A percentile compares a stretch with the other conserved stretches of the same genome.
Conservation (phyloP, 805 yeast species). For the Hanseniaspora osmophila region DNA sequence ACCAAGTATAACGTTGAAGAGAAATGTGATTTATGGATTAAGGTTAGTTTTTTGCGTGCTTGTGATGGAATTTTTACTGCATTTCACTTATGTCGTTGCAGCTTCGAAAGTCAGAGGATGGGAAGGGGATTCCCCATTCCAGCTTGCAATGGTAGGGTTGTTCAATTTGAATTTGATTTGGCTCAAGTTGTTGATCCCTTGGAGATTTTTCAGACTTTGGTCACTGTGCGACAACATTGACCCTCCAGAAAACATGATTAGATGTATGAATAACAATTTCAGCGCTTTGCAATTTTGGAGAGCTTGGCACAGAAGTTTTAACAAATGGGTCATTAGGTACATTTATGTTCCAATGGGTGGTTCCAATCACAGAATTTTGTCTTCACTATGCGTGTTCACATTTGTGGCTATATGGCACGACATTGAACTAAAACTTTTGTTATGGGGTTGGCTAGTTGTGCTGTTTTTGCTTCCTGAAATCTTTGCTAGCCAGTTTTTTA, state of each 20-base stretch:
- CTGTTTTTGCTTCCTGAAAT: constrained; percentile 80
- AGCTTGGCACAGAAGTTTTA: constrained; percentile 94
- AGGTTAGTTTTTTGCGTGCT: constrained; percentile 61
- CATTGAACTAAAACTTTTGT: constrained; percentile 65
- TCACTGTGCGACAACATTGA: constrained; percentile 82
- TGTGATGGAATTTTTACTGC: constrained; percentile 81
- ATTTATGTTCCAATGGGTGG: constrained; percentile 90
- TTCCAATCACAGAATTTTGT: constrained; percentile 49
- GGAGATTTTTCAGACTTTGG: constrained; percentile 94
- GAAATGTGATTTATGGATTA: constrained; percentile 46
- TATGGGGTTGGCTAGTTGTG: constrained; percentile 96
- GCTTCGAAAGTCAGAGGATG: constrained; percentile 82
- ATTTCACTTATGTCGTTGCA: constrained; percentile 85
- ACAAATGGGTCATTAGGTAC: constrained; percentile 80
- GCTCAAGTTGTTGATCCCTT: constrained; percentile 85
- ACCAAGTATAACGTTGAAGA: constrained; percentile 41
- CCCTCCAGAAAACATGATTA: constrained; percentile 93
- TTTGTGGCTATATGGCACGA: constrained; percentile 99
- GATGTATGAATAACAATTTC: constrained; percentile 90
- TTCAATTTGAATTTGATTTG: constrained; percentile 84
- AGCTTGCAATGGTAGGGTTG: constrained; percentile 85
- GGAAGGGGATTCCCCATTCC: constrained; percentile 80
- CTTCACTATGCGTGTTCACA: constrained; percentile 74
- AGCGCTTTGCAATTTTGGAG: constrained; percentile 95
- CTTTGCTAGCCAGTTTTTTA: constrained; percentile 33